Conservation (phyloP, 2,329 filamentous ascomycete species). For the Phaeosphaeria sp. region DNA sequence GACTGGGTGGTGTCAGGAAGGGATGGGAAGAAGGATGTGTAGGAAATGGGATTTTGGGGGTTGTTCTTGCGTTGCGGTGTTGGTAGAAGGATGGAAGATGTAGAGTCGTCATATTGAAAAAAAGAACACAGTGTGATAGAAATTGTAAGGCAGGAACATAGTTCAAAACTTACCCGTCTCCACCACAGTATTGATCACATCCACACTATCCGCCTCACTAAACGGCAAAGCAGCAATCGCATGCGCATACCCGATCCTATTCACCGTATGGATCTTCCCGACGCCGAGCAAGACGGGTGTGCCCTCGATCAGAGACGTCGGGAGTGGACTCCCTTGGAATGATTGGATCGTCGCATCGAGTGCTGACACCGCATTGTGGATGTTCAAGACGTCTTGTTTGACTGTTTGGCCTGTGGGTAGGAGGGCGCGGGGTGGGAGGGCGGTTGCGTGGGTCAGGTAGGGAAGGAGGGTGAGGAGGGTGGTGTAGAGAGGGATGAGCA, state of each 20-base stretch:
- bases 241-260: constrained; percentile 21
- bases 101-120: too few relatives aligned
- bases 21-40: too few relatives aligned
- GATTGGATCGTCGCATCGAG: constrained; percentile 14
- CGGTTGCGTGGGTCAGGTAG: constrained; percentile 1
- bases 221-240: constrained; percentile 16
- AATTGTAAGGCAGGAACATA: background rate
- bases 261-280: constrained; percentile 25
- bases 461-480: background rate
- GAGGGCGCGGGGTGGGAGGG: constrained; percentile 5
- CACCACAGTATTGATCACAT: constrained; percentile 15
- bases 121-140: background rate
- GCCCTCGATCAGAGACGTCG: constrained; percentile 17
- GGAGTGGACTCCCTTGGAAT: constrained; percentile 9
- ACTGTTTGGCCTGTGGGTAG: constrained; percentile 16
- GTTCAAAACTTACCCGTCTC: constrained; percentile 13
- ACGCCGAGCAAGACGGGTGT: constrained; percentile 20
- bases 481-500: background rate
- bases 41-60: too few relatives aligned
- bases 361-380: constrained; percentile 19
- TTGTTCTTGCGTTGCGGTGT: too few relatives aligned
- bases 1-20: constrained; percentile 4
- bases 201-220: constrained; percentile 7
- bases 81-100: too few relatives aligned
- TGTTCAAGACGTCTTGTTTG: constrained; percentile 22